Evolutionary conservation across 352 stramenopile species (phyloP).

Genomic region (Globisporangium paroecandrum): DNA sequence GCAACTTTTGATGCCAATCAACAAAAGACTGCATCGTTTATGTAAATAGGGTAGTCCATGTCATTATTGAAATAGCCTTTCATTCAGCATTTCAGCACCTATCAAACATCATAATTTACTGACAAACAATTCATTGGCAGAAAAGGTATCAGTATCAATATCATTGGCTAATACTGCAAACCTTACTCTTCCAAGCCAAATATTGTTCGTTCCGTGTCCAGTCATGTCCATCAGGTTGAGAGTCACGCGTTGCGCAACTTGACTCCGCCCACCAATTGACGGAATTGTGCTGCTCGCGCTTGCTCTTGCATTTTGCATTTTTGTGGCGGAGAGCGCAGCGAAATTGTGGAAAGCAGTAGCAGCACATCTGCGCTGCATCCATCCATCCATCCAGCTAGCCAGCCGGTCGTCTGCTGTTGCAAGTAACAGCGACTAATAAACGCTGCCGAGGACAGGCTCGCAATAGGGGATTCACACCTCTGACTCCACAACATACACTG

Average conservation of each 20-base stretch:
- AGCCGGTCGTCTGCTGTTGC: neutral
- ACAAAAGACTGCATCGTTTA: neutral
- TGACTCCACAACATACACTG: neutral
- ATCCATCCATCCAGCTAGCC: neutral
- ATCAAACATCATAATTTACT: neutral
- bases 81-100: neutral
- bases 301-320: neutral
- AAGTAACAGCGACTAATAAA: neutral
- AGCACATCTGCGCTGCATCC: neutral
- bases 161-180: neutral
- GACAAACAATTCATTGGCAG: neutral
- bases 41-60: neutral
- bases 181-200: neutral
- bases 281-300: neutral
- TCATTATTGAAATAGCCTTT: neutral
- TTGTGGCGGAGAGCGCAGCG: neutral
- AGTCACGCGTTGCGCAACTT: neutral
- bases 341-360: neutral
- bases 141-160: neutral
- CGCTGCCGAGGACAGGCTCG: neutral
- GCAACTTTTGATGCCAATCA: neutral
- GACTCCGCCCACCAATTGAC: neutral
- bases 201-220: neutral
- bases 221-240: neutral
- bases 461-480: neutral